Conservation (phyloP, 371 early-diverging fungal species). For the Edhazardia aedis region DNA sequence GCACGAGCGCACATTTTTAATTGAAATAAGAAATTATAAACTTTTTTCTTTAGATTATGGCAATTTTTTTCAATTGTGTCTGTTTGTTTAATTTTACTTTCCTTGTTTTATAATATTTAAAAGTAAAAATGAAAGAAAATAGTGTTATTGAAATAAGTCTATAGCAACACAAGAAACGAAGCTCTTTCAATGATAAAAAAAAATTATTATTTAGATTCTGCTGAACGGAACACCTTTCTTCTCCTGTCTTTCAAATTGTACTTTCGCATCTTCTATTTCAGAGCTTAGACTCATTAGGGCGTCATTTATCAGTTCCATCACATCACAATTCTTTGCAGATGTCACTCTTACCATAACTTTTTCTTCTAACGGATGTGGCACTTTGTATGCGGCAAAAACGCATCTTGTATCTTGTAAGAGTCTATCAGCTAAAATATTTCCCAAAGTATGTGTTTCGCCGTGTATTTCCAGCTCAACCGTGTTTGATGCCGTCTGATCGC, state of each 20-base stretch:
- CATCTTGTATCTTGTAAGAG: conserved; percentile 18
- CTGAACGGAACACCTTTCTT: too few species aligned
- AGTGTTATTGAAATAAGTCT: too few species aligned
- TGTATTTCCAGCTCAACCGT: conserved; percentile 22
- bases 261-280: conserved; percentile 10
- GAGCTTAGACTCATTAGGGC: conserved; percentile 8
- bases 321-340: conserved; percentile 5
- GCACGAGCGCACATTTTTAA: too few species aligned
- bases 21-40: too few species aligned
- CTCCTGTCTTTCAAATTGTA: conserved; percentile 2
- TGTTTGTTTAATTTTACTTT: too few species aligned
- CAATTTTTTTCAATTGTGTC: too few species aligned
- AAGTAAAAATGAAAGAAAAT: too few species aligned
- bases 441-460: conserved; percentile 29
- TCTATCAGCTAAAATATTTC: conserved; percentile 14
- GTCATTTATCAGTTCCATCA: conserved; percentile 10
- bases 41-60: too few species aligned
- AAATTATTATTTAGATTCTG: too few species aligned
- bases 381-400: conserved; percentile 26
- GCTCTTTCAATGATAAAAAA: too few species aligned
- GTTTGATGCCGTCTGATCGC: conserved; percentile 6
- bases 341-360: conserved; percentile 13
- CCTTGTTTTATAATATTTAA: too few species aligned
- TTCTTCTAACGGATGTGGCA: conserved; percentile 25
- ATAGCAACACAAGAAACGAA: too few species aligned